A percentile compares a stretch with the other conserved stretches of the same genome.
Conservation (phyloP, 2,329 filamentous ascomycete species). For the Colletotrichum eleusines region DNA sequence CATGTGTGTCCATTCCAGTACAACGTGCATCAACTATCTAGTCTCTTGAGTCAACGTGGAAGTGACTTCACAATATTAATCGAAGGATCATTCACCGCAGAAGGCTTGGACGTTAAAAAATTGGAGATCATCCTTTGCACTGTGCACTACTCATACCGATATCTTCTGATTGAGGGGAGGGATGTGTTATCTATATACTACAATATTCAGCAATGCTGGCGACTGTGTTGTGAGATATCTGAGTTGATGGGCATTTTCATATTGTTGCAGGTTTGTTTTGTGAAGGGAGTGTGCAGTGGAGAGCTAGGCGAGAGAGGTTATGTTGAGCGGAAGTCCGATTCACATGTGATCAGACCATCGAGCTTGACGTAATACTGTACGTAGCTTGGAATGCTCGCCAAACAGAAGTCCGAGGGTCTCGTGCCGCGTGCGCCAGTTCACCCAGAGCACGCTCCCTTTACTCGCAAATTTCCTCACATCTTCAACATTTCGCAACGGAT, state of each 20-base stretch:
- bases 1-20: no score
- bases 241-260: neutral
- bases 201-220: neutral
- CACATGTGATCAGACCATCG: no score
- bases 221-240: neutral
- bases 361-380: conserved; percentile 3
- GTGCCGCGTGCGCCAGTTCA: neutral
- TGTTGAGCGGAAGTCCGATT: conserved; percentile 13
- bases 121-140: neutral
- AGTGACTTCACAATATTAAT: no score
- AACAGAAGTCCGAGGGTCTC: neutral
- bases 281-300: no score
- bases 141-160: neutral
- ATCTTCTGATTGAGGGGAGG: no score
- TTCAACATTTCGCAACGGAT: neutral
- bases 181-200: no score
- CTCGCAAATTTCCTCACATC: neutral
- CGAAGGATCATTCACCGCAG: no score
- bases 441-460: neutral
- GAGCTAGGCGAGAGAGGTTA: no score
- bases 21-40: no score
- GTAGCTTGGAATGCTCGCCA: conserved; percentile 11
- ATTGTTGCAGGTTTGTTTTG: neutral
- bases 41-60: no score
- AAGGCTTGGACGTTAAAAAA: neutral